A percentile compares a stretch with the other conserved stretches of the same genome.
Evolutionary conservation across 441 rosid genomes (phyloP).

Genomic region (Corymbia calophylla): DNA sequence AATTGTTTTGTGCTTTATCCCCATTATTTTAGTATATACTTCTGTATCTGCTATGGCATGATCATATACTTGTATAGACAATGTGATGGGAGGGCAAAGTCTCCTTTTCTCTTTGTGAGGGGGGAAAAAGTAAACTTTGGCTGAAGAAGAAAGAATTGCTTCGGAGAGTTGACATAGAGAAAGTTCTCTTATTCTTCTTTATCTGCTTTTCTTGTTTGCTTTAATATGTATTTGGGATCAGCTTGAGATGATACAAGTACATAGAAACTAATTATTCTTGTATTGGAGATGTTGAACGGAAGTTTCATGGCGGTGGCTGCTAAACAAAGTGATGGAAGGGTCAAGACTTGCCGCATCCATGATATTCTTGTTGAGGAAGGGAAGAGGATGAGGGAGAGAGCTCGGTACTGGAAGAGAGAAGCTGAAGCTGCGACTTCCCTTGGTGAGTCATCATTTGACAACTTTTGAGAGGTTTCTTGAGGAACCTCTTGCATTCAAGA

Average conservation of each 20-base stretch:
- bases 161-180: not conserved
- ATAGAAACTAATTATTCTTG: not conserved
- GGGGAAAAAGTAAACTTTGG: slow-evolving; percentile 14
- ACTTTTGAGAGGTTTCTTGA: too few relatives aligned
- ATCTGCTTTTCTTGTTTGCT: not conserved
- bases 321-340: too few relatives aligned
- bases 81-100: slow-evolving; percentile 30
- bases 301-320: too few relatives aligned
- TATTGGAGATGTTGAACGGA: not conserved
- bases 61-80: slow-evolving; percentile 41
- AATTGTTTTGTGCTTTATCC: not conserved
- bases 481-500: too few relatives aligned
- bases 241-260: not conserved
- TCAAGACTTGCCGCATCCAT: too few relatives aligned
- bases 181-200: not conserved
- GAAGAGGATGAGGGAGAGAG: too few relatives aligned
- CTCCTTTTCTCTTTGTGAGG: slow-evolving; percentile 10
- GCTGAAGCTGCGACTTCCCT: too few relatives aligned
- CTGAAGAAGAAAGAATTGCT: slow-evolving; percentile 7
- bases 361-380: too few relatives aligned
- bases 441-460: too few relatives aligned
- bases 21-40: slow-evolving; percentile 12
- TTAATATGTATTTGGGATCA: not conserved
- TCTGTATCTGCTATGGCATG: slow-evolving; percentile 8
- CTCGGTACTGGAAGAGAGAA: too few relatives aligned